These are phyloP conservation scores for Penicillium diatomitis DNA, from an alignment of 495 filamentous ascomycete species.

Conservation along the genomic window DNA sequence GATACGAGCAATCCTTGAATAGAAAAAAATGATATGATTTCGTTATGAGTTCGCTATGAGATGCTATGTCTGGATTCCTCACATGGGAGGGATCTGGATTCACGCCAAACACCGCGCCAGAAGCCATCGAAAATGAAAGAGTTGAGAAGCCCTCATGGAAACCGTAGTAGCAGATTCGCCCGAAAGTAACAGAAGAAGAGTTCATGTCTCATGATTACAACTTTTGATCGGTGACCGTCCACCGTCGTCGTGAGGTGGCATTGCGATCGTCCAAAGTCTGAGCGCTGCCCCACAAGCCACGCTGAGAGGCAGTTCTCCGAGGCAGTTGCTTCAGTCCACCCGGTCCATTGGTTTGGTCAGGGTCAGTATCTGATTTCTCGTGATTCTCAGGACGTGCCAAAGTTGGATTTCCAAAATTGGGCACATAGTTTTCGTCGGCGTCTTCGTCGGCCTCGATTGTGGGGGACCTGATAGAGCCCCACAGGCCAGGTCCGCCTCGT, in stretches of 20 bases:
- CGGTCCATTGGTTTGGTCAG: constrained; percentile 1
- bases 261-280: constrained; percentile 27
- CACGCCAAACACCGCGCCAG: constrained; percentile 17
- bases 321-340: constrained; percentile 22
- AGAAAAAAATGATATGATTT: not conserved
- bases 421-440: constrained; percentile 24
- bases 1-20: not conserved
- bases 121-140: constrained; percentile 14
- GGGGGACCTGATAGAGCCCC: constrained; percentile 21
- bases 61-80: too few species aligned
- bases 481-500: constrained; percentile 24
- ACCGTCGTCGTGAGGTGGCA: constrained; percentile 25
- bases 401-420: constrained; percentile 25
- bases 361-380: constrained; percentile 2
- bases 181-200: constrained; percentile 1
- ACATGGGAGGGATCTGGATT: too few species aligned
- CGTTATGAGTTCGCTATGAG: too few species aligned
- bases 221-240: constrained; percentile 37
- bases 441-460: constrained; percentile 12
- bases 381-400: constrained; percentile 5
- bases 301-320: constrained; percentile 28
- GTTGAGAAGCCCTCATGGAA: not conserved
- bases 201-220: constrained; percentile 11
- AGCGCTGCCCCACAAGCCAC: constrained; percentile 36
- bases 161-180: too few species aligned